Percentiles rank a stretch among this genome's conserved stretches.
Conservation (phyloP, 2,329 filamentous ascomycete genomes). For the Aspergillus caelatus region DNA sequence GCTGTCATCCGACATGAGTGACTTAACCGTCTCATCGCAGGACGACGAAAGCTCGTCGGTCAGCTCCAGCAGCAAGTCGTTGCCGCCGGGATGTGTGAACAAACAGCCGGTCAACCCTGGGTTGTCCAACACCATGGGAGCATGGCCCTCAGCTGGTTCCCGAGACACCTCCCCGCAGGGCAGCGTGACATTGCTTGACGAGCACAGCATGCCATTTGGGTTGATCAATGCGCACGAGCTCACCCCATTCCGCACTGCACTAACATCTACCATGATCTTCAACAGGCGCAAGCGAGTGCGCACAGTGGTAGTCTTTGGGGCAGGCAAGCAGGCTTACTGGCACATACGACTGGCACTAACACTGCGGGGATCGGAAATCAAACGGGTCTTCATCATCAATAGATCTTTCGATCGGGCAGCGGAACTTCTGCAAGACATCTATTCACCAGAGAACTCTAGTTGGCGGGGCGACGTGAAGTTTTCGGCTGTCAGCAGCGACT, state of each 20-base stretch:
- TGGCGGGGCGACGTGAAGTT: conserved; percentile 71
- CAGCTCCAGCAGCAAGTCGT: conserved; percentile 32
- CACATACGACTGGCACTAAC: conserved; percentile 83
- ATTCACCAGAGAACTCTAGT: conserved; percentile 55
- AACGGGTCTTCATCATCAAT: conserved; percentile 81
- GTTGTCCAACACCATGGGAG: conserved; percentile 33
- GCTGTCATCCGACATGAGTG: conserved; percentile 37
- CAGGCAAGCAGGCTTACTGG: conserved; percentile 91
- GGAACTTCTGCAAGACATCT: conserved; percentile 57
- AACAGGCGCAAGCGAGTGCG: conserved; percentile 70
- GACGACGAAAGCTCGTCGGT: conserved; percentile 23
- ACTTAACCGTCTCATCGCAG: conserved; percentile 39
- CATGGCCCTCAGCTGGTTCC: conserved; percentile 38
- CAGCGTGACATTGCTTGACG: conserved; percentile 62
- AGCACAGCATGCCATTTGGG: conserved; percentile 59
- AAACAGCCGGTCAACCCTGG: conserved; percentile 29
- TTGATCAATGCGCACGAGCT: conserved; percentile 69
- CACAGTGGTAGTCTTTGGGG: conserved; percentile 81
- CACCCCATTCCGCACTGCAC: conserved; percentile 69
- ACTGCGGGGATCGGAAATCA: conserved; percentile 66
- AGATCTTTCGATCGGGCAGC: conserved; percentile 55
- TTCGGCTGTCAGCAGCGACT: conserved; percentile 68
- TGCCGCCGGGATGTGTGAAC: conserved; percentile 35
- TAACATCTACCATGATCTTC: conserved; percentile 63
- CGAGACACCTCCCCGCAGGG: conserved; percentile 56